phyloP scores from a whole-genome alignment of 257 asterid genomes.

The Scutellaria barbata region DNA sequence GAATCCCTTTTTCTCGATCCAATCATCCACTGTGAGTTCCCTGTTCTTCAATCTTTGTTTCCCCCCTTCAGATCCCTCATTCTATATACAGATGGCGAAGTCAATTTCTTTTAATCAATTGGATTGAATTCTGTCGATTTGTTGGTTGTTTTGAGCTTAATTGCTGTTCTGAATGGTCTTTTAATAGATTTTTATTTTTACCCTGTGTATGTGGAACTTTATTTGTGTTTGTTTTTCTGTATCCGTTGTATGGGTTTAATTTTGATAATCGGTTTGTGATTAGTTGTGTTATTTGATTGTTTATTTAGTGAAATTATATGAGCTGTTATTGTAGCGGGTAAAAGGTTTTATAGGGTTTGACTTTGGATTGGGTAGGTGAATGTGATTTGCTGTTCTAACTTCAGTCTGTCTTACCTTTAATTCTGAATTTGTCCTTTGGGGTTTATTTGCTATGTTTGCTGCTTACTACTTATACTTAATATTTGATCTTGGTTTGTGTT shows the following conservation, averaged over 20 bases:
- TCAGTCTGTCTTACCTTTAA: not conserved
- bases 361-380: constrained; percentile 42
- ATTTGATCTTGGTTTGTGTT: constrained; percentile 15
- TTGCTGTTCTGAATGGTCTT: constrained; percentile 18
- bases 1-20: constrained; percentile 48
- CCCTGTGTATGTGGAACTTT: constrained; percentile 19
- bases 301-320: constrained; percentile 26
- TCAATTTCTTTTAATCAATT: constrained; percentile 25
- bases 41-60: constrained; percentile 15
- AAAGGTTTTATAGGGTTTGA: constrained; percentile 46
- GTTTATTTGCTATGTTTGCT: not conserved
- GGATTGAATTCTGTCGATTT: constrained; percentile 30
- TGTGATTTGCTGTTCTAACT: constrained; percentile 26
- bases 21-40: constrained; percentile 59
- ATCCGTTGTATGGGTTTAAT: not conserved
- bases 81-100: constrained; percentile 29
- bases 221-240: not conserved
- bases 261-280: constrained; percentile 13
- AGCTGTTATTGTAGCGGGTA: constrained; percentile 20
- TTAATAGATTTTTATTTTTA: constrained; percentile 31
- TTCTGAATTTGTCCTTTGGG: constrained; percentile 8
- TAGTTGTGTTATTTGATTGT: constrained; percentile 23
- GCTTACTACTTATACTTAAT: not conserved
- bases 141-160: constrained; percentile 28
- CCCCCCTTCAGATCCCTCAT: constrained; percentile 41